Evolutionary conservation across 2,329 filamentous ascomycete genomes (phyloP).

Genomic region (Colletotrichum aenigma): DNA sequence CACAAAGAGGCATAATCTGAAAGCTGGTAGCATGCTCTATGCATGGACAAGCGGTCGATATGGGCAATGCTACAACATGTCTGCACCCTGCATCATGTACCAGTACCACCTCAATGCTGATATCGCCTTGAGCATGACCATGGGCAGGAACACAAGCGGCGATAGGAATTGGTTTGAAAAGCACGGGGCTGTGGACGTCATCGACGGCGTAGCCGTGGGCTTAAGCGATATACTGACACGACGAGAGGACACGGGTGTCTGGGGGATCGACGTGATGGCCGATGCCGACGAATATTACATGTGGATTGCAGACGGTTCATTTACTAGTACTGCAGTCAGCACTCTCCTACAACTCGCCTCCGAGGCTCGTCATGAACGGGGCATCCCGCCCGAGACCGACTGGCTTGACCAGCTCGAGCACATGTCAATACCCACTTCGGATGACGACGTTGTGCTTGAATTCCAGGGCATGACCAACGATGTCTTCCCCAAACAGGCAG

Average conservation of each 20-base stretch:
- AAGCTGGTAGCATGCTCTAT: slow-evolving; percentile 58
- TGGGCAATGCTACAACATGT: slow-evolving; percentile 67
- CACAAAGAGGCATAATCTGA: slow-evolving; percentile 58
- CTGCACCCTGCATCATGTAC: slow-evolving; percentile 70
- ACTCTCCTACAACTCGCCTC: background rate
- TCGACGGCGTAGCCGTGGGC: background rate
- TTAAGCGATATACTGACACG: slow-evolving; percentile 13
- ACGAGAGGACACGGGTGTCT: slow-evolving; percentile 13
- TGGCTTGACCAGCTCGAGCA: slow-evolving; percentile 8
- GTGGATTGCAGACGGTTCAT: background rate
- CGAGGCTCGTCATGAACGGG: background rate
- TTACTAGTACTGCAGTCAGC: background rate
- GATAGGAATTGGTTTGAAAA: slow-evolving; percentile 21
- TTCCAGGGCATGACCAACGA: slow-evolving; percentile 71
- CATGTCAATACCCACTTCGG: slow-evolving; percentile 20
- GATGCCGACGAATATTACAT: slow-evolving; percentile 23
- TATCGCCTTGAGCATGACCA: slow-evolving; percentile 54
- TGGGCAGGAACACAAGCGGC: slow-evolving; percentile 27
- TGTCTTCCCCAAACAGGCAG: slow-evolving; percentile 71
- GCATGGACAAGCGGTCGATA: slow-evolving; percentile 71
- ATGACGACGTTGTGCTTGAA: slow-evolving; percentile 60
- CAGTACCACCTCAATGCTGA: slow-evolving; percentile 75
- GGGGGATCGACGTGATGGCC: slow-evolving; percentile 23
- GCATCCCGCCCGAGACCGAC: background rate
- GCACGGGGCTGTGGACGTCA: background rate